Evolutionary conservation across 768 basidiomycete genomes (phyloP), one percentile per base, ranked within the genome.

Genomic region (Suillus placidus): DNA sequence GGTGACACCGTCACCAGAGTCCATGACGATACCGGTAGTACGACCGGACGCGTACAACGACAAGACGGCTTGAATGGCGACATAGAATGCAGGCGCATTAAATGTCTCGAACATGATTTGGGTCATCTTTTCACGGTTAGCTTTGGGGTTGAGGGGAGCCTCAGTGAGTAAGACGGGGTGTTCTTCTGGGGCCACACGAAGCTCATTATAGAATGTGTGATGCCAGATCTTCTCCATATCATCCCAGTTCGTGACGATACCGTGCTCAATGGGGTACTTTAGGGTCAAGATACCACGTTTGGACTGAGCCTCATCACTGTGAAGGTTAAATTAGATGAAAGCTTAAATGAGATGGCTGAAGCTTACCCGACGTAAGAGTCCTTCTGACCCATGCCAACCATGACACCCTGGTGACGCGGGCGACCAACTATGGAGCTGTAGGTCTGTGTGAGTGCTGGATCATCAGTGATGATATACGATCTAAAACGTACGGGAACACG

Each of bases 221-320:
- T 95, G 94, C 94, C 94, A 97, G 78, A 96, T 96, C 83, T 96
- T 95, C 84, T 97, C 95, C 94, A 96, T 96, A 80, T 96, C 95
- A 73, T 96, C 95, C 95, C 95, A 97, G 88, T 97, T 95, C 79
- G 94, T 95, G 78, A 97, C 92, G 75, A 94, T 91, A 80, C 93
- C 93, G 81, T 94, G 93, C 78, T 95, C 92, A 71, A 94, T 94
- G 61, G 93, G 95, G 82, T 97, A 94, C 81, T 95, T 95, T 72
- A 97, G 81, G 55, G 91, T 91, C 69, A 97, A 85, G 78, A 97
- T 94, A 85, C 95, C 95, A 80, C 95, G 92, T 85, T 97, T 95
- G 43, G 93, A 91, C 76, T 95, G 93, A 49, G 93, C 93, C 76
- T 95, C 94, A 70, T 95, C 94, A 72, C 93, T 93, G 71, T 3